These are phyloP conservation scores for Euphorbia celastroides DNA, from an alignment of 441 rosid genomes.

Conservation along the genomic window DNA sequence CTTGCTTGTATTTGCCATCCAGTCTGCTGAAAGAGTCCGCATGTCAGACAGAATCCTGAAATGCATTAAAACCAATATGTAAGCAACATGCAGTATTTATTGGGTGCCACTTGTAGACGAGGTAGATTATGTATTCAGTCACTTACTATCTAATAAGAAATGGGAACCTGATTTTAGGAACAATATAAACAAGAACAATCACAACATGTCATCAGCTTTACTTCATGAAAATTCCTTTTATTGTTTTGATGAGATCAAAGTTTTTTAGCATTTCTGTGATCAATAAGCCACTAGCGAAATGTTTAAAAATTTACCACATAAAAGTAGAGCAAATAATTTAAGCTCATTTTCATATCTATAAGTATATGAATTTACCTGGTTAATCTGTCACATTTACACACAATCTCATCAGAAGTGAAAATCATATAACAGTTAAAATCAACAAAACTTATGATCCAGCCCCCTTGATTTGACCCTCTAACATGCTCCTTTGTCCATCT, in stretches of 20 bases:
- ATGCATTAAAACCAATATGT: constrained; percentile 23
- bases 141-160: not conserved
- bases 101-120: not conserved
- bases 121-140: not conserved
- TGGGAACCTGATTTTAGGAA: constrained; percentile 6
- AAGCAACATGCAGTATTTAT: constrained; percentile 10
- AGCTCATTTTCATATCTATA: not conserved
- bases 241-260: not conserved
- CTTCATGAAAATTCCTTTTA: not conserved
- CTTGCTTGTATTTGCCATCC: constrained; percentile 98
- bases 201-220: not conserved
- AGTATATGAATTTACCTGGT: not conserved
- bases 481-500: not conserved
- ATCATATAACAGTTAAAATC: not conserved
- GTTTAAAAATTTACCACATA: not conserved
- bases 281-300: not conserved
- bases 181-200: not conserved
- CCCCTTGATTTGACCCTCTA: too few relatives aligned
- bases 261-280: not conserved
- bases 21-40: constrained; percentile 99
- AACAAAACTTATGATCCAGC: not conserved
- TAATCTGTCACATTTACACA: not conserved
- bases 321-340: not conserved
- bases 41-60: constrained; percentile 99
- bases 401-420: not conserved